A percentile compares a stretch with the other conserved stretches of the same genome.
phyloP scores from a whole-genome alignment of 129 eudicot species.

The Ambrosia trifida region DNA sequence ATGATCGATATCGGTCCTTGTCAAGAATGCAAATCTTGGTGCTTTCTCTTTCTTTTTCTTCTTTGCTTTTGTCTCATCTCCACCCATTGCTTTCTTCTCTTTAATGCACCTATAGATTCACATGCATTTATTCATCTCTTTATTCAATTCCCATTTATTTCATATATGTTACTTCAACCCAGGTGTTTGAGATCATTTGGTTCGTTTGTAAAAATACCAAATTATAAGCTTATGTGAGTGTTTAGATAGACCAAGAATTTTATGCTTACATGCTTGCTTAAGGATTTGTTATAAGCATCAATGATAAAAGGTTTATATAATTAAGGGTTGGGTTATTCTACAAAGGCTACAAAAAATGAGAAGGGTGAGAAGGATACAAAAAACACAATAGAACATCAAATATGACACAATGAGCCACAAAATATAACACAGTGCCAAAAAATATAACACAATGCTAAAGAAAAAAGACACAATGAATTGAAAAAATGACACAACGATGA shows the following conservation, averaged over 20 bases:
- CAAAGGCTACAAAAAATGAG: no score
- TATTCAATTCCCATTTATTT: not conserved
- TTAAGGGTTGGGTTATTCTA: no score
- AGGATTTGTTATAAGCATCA: not conserved
- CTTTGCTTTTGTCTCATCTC: conserved; percentile 25
- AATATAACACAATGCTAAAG: no score
- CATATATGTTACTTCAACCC: not conserved
- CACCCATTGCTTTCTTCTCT: conserved; percentile 43
- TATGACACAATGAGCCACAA: no score
- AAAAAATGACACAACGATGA: no score
- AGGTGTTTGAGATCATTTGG: not conserved
- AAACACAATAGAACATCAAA: no score
- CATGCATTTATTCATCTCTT: not conserved
- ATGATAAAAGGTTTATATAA: no score
- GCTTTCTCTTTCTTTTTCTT: conserved; percentile 60
- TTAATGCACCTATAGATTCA: conserved; percentile 41
- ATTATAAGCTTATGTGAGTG: no score
- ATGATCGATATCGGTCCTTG: conserved; percentile 82
- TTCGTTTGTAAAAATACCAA: no score
- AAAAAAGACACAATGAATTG: no score
- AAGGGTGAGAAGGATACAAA: no score
- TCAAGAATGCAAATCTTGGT: conserved; percentile 88
- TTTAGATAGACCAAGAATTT: not conserved
- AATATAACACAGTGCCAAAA: no score
- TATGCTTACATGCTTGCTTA: not conserved